Evolutionary conservation across 306 rosid genomes (phyloP).

Genomic region (apple (Malus domestica)): DNA sequence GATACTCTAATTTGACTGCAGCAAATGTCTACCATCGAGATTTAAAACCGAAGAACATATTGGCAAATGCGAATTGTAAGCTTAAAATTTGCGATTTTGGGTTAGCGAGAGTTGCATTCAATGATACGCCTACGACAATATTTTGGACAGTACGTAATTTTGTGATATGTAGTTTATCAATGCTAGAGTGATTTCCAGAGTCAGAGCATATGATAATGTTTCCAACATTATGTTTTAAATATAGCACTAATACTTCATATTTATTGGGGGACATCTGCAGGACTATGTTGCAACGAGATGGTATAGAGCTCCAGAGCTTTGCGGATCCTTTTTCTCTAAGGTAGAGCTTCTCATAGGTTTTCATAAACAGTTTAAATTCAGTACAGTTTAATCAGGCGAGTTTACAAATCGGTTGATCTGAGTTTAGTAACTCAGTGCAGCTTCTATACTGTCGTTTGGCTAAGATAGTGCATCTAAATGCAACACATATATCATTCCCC

Average conservation of each 20-base stretch:
- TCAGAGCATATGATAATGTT: not conserved
- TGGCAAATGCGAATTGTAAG: conserved; percentile 96
- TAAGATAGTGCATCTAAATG: not conserved
- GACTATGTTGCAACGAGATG: conserved; percentile 98
- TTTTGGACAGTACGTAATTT: conserved; percentile 80
- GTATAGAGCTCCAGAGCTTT: conserved; percentile 98
- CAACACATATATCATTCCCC: not conserved
- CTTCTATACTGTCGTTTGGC: not conserved
- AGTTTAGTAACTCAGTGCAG: not conserved
- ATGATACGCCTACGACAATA: conserved; percentile 77
- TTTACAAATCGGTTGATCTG: conserved; percentile 14
- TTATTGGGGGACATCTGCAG: conserved; percentile 30
- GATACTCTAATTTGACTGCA: conserved; percentile 39
- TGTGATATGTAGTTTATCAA: not conserved
- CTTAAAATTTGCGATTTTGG: conserved; percentile 97
- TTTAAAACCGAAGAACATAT: conserved; percentile 90
- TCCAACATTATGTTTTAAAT: not conserved
- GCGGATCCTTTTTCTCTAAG: conserved; percentile 96
- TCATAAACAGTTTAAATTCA: not conserved
- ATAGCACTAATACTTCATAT: conserved; percentile 14
- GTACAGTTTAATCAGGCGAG: not conserved
- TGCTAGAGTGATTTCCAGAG: not conserved
- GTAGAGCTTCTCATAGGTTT: conserved; percentile 34
- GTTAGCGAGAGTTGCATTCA: conserved; percentile 89
- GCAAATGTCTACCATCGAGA: conserved; percentile 97